Base-by-base conservation (phyloP, 768 basidiomycete genomes). In the Psilocybe subaeruginosa region DNA sequence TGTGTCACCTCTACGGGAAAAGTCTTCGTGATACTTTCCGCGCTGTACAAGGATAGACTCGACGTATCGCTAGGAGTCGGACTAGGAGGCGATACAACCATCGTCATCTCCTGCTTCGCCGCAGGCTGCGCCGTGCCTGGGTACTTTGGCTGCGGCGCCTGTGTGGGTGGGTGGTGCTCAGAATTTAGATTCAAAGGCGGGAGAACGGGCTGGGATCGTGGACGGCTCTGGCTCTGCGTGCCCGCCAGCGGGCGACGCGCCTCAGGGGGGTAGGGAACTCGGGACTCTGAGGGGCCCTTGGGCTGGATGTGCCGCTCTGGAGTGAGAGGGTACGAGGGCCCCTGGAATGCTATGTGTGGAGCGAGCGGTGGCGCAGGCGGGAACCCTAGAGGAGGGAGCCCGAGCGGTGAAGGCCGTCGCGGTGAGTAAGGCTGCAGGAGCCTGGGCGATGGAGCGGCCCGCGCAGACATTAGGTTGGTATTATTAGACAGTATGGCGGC, bases 161-260 rank as follows among this genome's bases (percentile, higher is more conserved):
- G 56, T 14, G 62, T 66, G 0, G 62, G 60, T 8, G 67, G 64
- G 50, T 68, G 66, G 23, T 63, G 39, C 39, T 29, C 55, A 8
- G 55, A 48, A 35, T 64, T 60, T 14, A 68, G 51, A 35, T 23
- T 64, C 59, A 68, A 58, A 14, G 66, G 62, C 14, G 66, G 54
- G 11, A 58, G 58, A 48, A 52, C 53, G 14, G 59, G 61, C 39
- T 65, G 62, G 53, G 67, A 64, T 49, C 61, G 55, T 52, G 33
- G 62, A 39, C 62, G 60, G 16, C 52, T 55, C 43, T 63, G 61
- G 14, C 52, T 55, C 43, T 63, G 61, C 60, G 66, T 30, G 16
- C 67, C 67, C 35, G 67, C 67, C 67, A 62, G 67, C 67, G 67
- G 67, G 60, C 67, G 67, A 57, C 64, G 64, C 61, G 64, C 64